phyloP scores from a whole-genome alignment of 2,329 filamentous ascomycete species.

The Metarhizium anisopliae region DNA sequence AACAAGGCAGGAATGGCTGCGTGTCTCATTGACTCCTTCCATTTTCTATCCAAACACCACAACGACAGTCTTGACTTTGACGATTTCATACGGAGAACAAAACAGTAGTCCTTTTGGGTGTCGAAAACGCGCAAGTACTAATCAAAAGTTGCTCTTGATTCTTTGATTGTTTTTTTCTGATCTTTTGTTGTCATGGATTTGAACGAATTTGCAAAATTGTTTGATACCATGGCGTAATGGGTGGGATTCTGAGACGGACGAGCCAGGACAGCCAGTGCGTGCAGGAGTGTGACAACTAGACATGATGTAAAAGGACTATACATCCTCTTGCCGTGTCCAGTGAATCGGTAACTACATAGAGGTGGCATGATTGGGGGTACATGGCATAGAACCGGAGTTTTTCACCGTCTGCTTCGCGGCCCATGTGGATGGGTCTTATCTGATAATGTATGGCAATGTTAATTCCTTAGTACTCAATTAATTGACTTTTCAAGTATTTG shows the following conservation, averaged over 20 bases:
- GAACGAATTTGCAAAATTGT: background rate
- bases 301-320: background rate
- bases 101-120: too few relatives aligned
- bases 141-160: background rate
- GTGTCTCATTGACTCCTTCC: background rate
- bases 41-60: background rate
- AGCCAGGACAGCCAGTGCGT: too few relatives aligned
- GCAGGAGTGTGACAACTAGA: too few relatives aligned
- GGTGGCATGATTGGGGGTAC: background rate
- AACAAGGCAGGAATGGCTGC: background rate
- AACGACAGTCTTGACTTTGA: background rate
- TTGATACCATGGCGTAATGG: conserved; percentile 1
- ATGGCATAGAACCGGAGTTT: background rate
- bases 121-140: background rate
- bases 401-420: background rate
- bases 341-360: background rate
- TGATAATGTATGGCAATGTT: conserved; percentile 1
- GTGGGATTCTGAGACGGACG: background rate
- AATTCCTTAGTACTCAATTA: background rate
- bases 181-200: too few relatives aligned
- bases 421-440: background rate
- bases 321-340: background rate
- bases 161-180: background rate
- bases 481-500: background rate
- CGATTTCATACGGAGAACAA: too few relatives aligned